These are phyloP conservation scores for Spirogloea muscicola DNA, from an alignment of 139 green algal species.

Conservation along the genomic window DNA sequence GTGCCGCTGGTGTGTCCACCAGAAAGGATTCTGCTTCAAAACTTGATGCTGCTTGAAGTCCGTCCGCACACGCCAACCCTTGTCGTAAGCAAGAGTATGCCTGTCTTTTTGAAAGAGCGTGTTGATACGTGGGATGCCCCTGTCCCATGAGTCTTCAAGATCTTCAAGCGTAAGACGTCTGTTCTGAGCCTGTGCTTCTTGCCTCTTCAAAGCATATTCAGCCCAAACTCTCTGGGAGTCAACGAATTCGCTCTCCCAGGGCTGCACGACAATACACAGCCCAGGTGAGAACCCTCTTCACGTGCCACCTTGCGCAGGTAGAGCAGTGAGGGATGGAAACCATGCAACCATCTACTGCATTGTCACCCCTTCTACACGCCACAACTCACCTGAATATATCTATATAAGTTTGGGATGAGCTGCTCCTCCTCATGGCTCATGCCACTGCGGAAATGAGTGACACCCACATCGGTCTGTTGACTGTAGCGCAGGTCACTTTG, in stretches of 20 bases:
- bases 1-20: slow-evolving; percentile 99
- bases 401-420: slow-evolving; percentile 98
- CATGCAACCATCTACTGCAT: no score
- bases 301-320: no score
- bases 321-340: no score
- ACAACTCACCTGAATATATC: slow-evolving; percentile 35
- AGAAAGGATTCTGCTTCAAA: slow-evolving; percentile 86
- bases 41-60: slow-evolving; percentile 94
- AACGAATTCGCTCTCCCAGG: slow-evolving; percentile 97
- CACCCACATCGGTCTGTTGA: slow-evolving; percentile 85
- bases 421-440: slow-evolving; percentile 99
- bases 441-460: slow-evolving; percentile 96
- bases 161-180: slow-evolving; percentile 58
- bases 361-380: no score
- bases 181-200: slow-evolving; percentile 75
- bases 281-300: no score
- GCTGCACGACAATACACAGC: no score
- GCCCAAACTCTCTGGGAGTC: slow-evolving; percentile 97
- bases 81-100: slow-evolving; percentile 98
- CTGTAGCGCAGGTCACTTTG: slow-evolving; percentile 89
- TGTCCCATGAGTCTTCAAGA: slow-evolving; percentile 90
- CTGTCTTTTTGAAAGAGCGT: slow-evolving; percentile 99
- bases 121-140: slow-evolving; percentile 98
- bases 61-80: slow-evolving; percentile 94
- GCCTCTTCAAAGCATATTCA: slow-evolving; percentile 98